Conservation (phyloP, 495 filamentous ascomycete genomes). For the Penicillium simplicissimum region DNA sequence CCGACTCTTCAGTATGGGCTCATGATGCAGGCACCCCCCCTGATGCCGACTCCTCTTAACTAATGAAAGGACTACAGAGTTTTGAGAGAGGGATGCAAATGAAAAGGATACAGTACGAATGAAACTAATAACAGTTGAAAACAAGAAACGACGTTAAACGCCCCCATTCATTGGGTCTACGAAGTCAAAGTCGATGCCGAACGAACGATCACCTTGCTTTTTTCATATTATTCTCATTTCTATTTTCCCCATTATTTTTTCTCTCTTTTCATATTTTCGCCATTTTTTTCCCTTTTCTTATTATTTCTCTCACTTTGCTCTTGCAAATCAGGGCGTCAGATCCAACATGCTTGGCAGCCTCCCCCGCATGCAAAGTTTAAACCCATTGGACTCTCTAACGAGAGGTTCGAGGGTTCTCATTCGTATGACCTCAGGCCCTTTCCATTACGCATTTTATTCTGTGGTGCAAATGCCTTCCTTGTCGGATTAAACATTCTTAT, state of each 20-base stretch:
- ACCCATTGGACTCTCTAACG: constrained; percentile 12
- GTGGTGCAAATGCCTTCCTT: constrained; percentile 5
- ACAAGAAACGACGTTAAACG: background rate
- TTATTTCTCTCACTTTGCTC: constrained; percentile 19
- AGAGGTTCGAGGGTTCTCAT: background rate
- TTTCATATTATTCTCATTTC: background rate
- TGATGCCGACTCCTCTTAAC: background rate
- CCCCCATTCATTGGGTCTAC: background rate
- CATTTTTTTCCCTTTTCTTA: constrained; percentile 5
- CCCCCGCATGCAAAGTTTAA: constrained; percentile 40
- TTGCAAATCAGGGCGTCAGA: constrained; percentile 33
- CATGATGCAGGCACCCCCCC: background rate
- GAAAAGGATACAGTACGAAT: background rate
- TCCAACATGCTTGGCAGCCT: constrained; percentile 37
- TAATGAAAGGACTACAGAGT: background rate
- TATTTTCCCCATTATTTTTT: constrained; percentile 1
- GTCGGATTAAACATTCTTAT: constrained; percentile 2
- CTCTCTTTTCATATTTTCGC: too few relatives aligned
- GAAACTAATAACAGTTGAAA: background rate
- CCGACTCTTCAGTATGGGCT: background rate
- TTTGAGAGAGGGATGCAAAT: background rate
- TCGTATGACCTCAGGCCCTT: constrained; percentile 25
- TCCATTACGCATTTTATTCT: constrained; percentile 21
- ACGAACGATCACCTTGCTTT: background rate
- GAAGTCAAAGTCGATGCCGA: background rate